Percentiles rank a stretch among this genome's conserved stretches.
phyloP scores from a whole-genome alignment of 371 early-diverging fungal species.

The Batkoa obscura region DNA sequence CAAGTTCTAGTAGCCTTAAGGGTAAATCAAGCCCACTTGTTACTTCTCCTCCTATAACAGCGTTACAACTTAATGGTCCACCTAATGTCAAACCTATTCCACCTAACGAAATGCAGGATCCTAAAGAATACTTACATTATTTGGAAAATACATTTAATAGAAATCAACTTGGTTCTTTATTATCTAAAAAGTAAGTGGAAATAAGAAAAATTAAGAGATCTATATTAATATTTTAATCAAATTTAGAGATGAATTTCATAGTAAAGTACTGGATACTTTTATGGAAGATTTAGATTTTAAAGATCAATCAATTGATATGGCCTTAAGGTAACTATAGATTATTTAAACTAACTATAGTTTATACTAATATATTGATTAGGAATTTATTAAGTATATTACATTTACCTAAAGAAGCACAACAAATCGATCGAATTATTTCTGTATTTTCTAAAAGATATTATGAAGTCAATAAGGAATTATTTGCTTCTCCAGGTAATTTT shows the following conservation, averaged over 20 bases:
- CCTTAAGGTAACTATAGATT: slow-evolving; percentile 30
- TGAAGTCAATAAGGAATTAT: slow-evolving; percentile 42
- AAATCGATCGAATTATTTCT: slow-evolving; percentile 74
- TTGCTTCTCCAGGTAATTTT: slow-evolving; percentile 30
- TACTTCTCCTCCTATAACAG: background rate
- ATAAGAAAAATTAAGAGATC: background rate
- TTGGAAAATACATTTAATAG: slow-evolving; percentile 1
- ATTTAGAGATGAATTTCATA: slow-evolving; percentile 5
- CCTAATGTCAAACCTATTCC: background rate
- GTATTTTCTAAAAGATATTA: slow-evolving; percentile 66
- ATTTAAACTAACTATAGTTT: background rate
- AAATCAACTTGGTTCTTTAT: background rate
- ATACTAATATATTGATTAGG: slow-evolving; percentile 13
- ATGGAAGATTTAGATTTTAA: slow-evolving; percentile 42
- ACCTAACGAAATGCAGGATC: background rate
- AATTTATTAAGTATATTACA: slow-evolving; percentile 51
- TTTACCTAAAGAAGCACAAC: slow-evolving; percentile 77
- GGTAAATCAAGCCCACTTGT: too few relatives aligned
- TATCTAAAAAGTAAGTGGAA: slow-evolving; percentile 2
- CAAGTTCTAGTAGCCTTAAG: too few relatives aligned
- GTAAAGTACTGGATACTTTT: background rate
- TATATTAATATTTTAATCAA: slow-evolving; percentile 20
- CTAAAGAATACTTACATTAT: slow-evolving; percentile 1
- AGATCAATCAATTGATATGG: slow-evolving; percentile 46
- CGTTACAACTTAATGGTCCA: background rate